Percentiles rank a stretch among this genome's conserved stretches.
These are phyloP conservation scores for Chlamydomonas schloesseri DNA, from an alignment of 139 green algal genomes.

Conservation along the genomic window DNA sequence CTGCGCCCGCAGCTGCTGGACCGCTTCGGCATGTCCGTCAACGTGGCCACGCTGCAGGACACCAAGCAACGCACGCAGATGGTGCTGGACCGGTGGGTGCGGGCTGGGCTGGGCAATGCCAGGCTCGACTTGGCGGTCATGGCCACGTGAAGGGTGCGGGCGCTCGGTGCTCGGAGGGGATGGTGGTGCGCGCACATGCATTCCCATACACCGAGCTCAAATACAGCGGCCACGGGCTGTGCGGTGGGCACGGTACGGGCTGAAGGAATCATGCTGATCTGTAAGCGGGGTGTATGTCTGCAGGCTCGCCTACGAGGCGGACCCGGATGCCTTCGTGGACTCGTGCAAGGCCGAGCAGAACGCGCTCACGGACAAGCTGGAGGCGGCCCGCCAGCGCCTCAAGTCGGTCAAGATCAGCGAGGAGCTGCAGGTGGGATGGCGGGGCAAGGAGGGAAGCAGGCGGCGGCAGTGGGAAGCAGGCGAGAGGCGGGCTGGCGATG, in stretches of 20 bases:
- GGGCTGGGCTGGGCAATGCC: no score
- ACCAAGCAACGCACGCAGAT: conserved; percentile 81
- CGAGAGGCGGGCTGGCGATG: no score
- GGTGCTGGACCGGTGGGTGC: conserved; percentile 80
- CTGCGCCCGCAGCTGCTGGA: conserved; percentile 96
- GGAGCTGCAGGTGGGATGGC: conserved; percentile 45
- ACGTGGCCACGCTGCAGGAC: conserved; percentile 86
- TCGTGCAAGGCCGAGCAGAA: conserved; percentile 72
- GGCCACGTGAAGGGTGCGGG: neutral
- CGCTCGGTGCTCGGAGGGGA: neutral
- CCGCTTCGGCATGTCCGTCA: conserved; percentile 91
- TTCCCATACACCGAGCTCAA: no score
- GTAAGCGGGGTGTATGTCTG: no score
- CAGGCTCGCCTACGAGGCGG: conserved; percentile 83
- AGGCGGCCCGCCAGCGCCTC: conserved; percentile 71
- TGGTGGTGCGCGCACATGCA: neutral
- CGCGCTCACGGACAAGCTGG: conserved; percentile 73
- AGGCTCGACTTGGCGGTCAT: no score
- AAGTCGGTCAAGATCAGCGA: conserved; percentile 49
- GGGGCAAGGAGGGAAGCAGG: no score
- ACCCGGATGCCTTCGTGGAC: conserved; percentile 77
- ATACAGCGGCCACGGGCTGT: no score
- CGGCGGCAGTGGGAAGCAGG: no score
- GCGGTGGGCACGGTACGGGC: no score
- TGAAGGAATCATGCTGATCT: no score